These are phyloP conservation scores for Ormosia emarginata DNA, from an alignment of 306 rosid genomes.

Conservation along the genomic window DNA sequence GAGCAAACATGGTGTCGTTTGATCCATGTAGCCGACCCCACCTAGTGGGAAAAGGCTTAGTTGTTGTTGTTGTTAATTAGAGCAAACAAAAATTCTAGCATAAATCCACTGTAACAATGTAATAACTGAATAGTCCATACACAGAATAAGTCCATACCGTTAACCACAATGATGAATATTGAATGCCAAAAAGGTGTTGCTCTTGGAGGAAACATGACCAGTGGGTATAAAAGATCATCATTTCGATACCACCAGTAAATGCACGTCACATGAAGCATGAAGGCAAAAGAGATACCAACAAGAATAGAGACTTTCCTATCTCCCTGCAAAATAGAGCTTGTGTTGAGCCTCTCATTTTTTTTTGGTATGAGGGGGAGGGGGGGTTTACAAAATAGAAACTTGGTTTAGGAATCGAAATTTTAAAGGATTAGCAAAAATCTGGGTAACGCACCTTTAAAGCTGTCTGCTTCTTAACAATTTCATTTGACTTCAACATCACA, in stretches of 20 bases:
- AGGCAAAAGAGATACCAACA: constrained; percentile 41
- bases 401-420: constrained; percentile 6
- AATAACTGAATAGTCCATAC: not conserved
- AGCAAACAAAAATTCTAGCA: not conserved
- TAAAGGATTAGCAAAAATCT: not conserved
- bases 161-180: constrained; percentile 75
- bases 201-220: constrained; percentile 82
- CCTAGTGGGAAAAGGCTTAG: no score
- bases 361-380: not conserved
- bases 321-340: constrained; percentile 57
- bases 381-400: not conserved
- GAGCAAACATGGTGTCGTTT: no score
- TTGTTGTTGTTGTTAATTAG: not conserved
- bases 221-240: constrained; percentile 70
- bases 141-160: constrained; percentile 57
- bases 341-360: constrained; percentile 20
- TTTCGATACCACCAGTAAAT: constrained; percentile 77
- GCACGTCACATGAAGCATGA: constrained; percentile 65
- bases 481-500: constrained; percentile 87
- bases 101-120: not conserved
- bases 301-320: constrained; percentile 72
- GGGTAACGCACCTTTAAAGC: constrained; percentile 68
- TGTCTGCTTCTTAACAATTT: constrained; percentile 84
- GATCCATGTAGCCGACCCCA: no score
- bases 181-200: constrained; percentile 82